Percentiles rank a stretch among this genome's conserved stretches.
phyloP scores from a whole-genome alignment of 805 yeast species.

The Candida arabinofermentans region DNA sequence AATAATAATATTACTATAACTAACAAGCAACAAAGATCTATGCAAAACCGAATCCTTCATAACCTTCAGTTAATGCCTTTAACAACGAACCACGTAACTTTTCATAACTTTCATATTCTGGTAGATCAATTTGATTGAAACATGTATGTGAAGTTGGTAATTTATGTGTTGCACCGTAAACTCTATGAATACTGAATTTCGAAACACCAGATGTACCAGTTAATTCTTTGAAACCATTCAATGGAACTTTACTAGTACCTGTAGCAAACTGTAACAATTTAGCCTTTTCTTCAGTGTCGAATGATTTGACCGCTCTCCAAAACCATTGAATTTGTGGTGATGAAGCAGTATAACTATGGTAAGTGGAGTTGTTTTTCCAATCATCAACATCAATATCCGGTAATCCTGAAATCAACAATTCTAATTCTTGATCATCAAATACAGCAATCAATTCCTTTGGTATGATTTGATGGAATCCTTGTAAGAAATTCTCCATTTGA shows the following conservation, averaged over 20 bases:
- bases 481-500: constrained; percentile 79
- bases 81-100: constrained; percentile 75
- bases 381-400: constrained; percentile 96
- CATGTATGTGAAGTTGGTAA: constrained; percentile 94
- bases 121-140: constrained; percentile 90
- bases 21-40: constrained; percentile 3
- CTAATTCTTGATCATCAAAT: constrained; percentile 94
- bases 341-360: constrained; percentile 76
- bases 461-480: constrained; percentile 87
- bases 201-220: constrained; percentile 84
- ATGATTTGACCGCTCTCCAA: constrained; percentile 96
- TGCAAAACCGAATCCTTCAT: constrained; percentile 93
- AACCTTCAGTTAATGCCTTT: constrained; percentile 89
- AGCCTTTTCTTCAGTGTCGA: constrained; percentile 91
- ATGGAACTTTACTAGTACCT: constrained; percentile 94
- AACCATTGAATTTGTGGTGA: constrained; percentile 93
- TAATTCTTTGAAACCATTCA: constrained; percentile 87
- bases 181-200: constrained; percentile 85
- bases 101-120: constrained; percentile 88
- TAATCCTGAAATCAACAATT: constrained; percentile 85
- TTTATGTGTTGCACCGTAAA: constrained; percentile 79
- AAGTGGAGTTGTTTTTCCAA: constrained; percentile 84
- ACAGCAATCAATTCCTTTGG: constrained; percentile 79
- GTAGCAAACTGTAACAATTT: constrained; percentile 92
- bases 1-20: background rate